Conservation (phyloP, 2,329 filamentous ascomycete species). For the Talaromyces sp. region DNA sequence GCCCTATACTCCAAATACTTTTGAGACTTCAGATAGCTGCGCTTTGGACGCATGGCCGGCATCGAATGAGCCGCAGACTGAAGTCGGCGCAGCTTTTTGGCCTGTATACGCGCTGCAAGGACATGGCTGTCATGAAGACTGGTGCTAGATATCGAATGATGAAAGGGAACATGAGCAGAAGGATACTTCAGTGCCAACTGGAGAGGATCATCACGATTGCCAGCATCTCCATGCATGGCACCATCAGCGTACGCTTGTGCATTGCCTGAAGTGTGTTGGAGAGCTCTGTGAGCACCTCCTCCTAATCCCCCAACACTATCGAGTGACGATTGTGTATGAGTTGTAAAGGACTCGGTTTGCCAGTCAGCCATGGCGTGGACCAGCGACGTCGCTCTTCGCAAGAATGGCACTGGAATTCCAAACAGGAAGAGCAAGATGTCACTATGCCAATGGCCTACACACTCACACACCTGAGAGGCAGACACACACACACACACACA, state of each 20-base stretch:
- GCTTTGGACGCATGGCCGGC: conserved; percentile 19
- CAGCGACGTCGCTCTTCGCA: conserved; percentile 35
- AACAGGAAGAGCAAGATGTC: conserved; percentile 30
- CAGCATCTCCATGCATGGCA: conserved; percentile 28
- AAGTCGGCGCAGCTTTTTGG: conserved; percentile 35
- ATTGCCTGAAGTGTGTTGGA: conserved; percentile 45
- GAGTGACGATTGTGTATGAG: conserved; percentile 34
- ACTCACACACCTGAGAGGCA: conserved; percentile 26
- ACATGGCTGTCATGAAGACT: conserved; percentile 28
- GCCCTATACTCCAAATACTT: conserved; percentile 46
- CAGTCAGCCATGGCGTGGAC: conserved; percentile 41
- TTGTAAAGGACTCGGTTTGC: conserved; percentile 39
- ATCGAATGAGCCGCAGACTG: conserved; percentile 31
- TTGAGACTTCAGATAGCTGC: conserved; percentile 40
- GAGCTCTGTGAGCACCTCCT: conserved; percentile 34
- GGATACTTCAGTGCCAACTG: conserved; percentile 38
- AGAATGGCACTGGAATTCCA: conserved; percentile 42
- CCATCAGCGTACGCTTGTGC: conserved; percentile 40
- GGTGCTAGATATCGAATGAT: conserved; percentile 26
- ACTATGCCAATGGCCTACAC: conserved; percentile 37
- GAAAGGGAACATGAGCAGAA: conserved; percentile 28
- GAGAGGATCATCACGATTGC: conserved; percentile 34
- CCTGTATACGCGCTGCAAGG: conserved; percentile 32
- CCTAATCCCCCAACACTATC: conserved; percentile 34
- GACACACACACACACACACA: conserved; percentile 24